Base-by-base conservation (phyloP, 1,284 basidiomycete species). In the Takashimella koratensis region DNA sequence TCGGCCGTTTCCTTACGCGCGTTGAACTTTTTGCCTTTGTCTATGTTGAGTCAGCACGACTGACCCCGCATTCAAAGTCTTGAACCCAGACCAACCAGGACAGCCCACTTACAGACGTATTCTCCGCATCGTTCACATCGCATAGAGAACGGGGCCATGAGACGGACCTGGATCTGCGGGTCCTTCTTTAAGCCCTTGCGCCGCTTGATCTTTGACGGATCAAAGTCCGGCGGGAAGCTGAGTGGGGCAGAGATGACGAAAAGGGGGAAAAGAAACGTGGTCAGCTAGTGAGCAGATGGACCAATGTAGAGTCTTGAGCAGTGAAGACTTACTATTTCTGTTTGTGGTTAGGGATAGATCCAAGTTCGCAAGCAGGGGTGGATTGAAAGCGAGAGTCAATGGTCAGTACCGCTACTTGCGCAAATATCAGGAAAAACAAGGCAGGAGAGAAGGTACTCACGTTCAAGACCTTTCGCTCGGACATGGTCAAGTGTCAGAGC, bases 101-200 rank as follows among this genome's bases (percentile, higher is more conserved):
- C 41, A 30, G 39, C 39, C 41, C 21, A 70, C 74, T 70, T 87
- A 80, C 93, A 94, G 57, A 98, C 89, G 73, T 97, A 98, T 76
- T 98, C 96, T 53, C 94, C 95, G 67, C 95, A 98, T 11, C 89
- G 88, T 68, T 88, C 91, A 70, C 90, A 94, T 67, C 90, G 84
- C 95, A 99, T 99, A 13, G 90, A 94, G 76, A 96, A 99, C 0
- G 95, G 95, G 5, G 96, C 94, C 95, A 98, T 98, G 45, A 99
- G 83, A 81, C 94, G 90, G 58, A 98, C 93, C 53, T 93, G 89
- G 77, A 95, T 90, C 73, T 98, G 95, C 19, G 86, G 85, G 75
- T 96, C 95, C 81, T 88, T 93, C 52, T 87, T 86, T 58, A 74
- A 60, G 25, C 40, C 42, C 56, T 83, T 82, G 65, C 92, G 81